Conservation (phyloP, 345 rosid species). For the Psidium friedrichsthalianum region DNA sequence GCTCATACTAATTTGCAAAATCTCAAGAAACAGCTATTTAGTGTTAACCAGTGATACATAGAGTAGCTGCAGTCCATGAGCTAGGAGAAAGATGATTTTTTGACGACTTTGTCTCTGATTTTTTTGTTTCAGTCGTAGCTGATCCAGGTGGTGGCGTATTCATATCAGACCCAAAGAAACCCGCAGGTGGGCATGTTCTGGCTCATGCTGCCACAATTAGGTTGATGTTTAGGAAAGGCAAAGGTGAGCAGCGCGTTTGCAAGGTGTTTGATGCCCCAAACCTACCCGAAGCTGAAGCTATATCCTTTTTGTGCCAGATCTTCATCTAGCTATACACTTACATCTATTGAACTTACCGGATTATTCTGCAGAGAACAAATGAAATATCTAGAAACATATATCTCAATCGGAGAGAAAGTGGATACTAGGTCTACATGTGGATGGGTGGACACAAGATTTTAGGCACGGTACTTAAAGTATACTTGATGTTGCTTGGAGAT, state of each 20-base stretch:
- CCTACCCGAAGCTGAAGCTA: slow-evolving; percentile 85
- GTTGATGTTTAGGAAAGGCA: too few relatives aligned
- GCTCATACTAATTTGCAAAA: background rate
- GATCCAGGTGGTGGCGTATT: slow-evolving; percentile 90
- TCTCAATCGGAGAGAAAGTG: background rate
- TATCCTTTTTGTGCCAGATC: slow-evolving; percentile 29
- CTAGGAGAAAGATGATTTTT: background rate
- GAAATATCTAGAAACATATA: background rate
- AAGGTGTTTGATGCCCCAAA: slow-evolving; percentile 60
- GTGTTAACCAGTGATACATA: background rate
- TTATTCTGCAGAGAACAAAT: background rate
- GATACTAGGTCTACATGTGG: background rate
- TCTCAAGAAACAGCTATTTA: background rate
- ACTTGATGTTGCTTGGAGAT: background rate
- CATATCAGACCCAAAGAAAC: slow-evolving; percentile 87
- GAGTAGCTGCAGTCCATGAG: background rate
- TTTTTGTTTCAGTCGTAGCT: slow-evolving; percentile 52
- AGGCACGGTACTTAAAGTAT: background rate
- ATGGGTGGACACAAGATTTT: background rate
- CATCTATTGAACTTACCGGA: background rate
- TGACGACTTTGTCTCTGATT: background rate
- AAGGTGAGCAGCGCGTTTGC: too few relatives aligned
- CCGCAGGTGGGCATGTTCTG: slow-evolving; percentile 74
- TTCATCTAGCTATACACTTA: background rate
- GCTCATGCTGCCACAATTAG: too few relatives aligned